phyloP scores from a whole-genome alignment of 176 grass and related monocot genomes.

The Oryza meyeriana region DNA sequence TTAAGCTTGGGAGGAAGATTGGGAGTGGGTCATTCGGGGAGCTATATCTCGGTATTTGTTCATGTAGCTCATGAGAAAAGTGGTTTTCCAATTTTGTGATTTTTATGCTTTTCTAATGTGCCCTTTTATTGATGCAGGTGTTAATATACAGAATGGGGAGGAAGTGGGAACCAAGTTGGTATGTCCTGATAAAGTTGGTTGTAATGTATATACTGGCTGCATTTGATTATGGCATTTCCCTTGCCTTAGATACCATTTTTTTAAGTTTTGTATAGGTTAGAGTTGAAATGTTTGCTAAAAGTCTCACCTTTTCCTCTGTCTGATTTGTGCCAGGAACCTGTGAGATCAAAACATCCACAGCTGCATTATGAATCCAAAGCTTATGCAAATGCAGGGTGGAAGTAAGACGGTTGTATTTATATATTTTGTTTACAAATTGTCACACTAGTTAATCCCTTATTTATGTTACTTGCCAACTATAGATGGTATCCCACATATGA shows the following conservation, averaged over 20 bases:
- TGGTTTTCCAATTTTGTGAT: background rate
- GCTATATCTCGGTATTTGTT: constrained; percentile 70
- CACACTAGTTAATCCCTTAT: background rate
- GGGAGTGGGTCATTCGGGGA: constrained; percentile 85
- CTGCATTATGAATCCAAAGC: constrained; percentile 93
- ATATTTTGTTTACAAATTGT: background rate
- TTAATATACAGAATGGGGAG: constrained; percentile 77
- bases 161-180: constrained; percentile 90
- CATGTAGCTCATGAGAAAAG: background rate
- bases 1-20: constrained; percentile 82
- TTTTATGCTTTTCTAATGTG: constrained; percentile 12
- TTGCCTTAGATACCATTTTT: background rate
- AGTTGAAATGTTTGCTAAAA: background rate
- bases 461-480: constrained; percentile 17
- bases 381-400: constrained; percentile 88
- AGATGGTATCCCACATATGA: constrained; percentile 85
- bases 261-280: background rate
- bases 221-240: background rate
- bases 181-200: constrained; percentile 12
- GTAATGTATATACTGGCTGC: background rate
- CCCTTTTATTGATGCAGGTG: constrained; percentile 45
- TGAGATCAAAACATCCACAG: constrained; percentile 87
- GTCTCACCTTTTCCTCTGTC: background rate
- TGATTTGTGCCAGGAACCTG: constrained; percentile 62
- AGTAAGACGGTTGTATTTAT: constrained; percentile 48